Percentiles rank a stretch among this genome's conserved stretches.
Conservation (phyloP, 73 alveolate genomes). For the Paramecium caudatum region DNA sequence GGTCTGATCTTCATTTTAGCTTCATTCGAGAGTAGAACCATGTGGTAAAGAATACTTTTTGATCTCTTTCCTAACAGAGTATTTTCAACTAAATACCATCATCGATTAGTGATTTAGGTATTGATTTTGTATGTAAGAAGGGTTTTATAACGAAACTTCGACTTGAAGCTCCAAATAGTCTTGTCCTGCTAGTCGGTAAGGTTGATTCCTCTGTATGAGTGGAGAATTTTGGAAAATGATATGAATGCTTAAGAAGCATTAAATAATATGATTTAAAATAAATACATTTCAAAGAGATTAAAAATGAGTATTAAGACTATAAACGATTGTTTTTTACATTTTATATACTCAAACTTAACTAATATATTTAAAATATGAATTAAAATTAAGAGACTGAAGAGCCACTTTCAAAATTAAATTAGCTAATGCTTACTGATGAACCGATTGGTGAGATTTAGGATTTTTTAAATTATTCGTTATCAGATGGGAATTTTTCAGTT, state of each 20-base stretch:
- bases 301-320: too few relatives aligned
- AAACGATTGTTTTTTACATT: too few relatives aligned
- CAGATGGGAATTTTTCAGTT: slow-evolving; percentile 21
- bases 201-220: slow-evolving; percentile 4
- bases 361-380: slow-evolving; percentile 37
- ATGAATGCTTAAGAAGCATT: slow-evolving; percentile 17
- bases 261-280: too few relatives aligned
- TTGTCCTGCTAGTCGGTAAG: too few relatives aligned
- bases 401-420: slow-evolving; percentile 44
- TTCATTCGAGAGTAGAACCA: slow-evolving; percentile 15
- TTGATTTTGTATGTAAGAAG: slow-evolving; percentile 8
- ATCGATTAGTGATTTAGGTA: slow-evolving; percentile 23
- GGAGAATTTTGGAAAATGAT: background rate
- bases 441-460: slow-evolving; percentile 45
- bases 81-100: slow-evolving; percentile 17
- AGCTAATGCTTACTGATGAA: slow-evolving; percentile 28
- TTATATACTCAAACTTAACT: too few relatives aligned
- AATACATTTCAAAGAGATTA: too few relatives aligned
- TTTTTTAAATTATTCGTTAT: slow-evolving; percentile 55
- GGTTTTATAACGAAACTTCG: background rate
- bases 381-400: slow-evolving; percentile 50
- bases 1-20: slow-evolving; percentile 20
- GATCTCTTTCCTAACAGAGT: background rate
- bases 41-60: slow-evolving; percentile 1
- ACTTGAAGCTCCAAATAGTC: background rate